These are phyloP conservation scores for Debaryomyces tyrocola DNA, from an alignment of 805 yeast genomes.

Conservation along the genomic window DNA sequence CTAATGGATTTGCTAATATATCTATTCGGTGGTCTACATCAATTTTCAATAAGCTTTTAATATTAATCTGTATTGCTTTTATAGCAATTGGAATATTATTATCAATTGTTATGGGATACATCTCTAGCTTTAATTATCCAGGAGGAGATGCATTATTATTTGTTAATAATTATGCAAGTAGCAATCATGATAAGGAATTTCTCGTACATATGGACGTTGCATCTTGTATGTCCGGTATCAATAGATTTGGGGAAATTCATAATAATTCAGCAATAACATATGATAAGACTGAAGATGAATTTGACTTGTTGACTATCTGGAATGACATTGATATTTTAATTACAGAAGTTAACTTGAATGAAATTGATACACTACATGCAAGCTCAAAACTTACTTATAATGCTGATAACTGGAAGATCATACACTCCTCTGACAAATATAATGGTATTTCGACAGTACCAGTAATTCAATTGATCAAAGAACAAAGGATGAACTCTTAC, in stretches of 20 bases:
- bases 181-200: slow-evolving; percentile 16
- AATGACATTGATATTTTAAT: slow-evolving; percentile 30
- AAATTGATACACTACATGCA: not conserved
- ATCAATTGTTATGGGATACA: slow-evolving; percentile 54
- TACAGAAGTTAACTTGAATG: slow-evolving; percentile 20
- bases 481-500: slow-evolving; percentile 5
- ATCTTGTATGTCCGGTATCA: slow-evolving; percentile 85
- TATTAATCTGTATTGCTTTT: slow-evolving; percentile 16
- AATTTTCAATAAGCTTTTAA: slow-evolving; percentile 27
- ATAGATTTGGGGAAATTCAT: slow-evolving; percentile 68
- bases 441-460: slow-evolving; percentile 18
- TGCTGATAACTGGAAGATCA: slow-evolving; percentile 19
- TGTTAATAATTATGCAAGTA: slow-evolving; percentile 44
- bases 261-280: slow-evolving; percentile 37
- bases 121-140: slow-evolving; percentile 80
- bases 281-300: slow-evolving; percentile 71
- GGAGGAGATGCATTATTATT: slow-evolving; percentile 74
- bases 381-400: slow-evolving; percentile 7
- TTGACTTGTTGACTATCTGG: slow-evolving; percentile 31
- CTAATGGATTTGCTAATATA: slow-evolving; percentile 52
- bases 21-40: slow-evolving; percentile 16
- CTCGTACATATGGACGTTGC: slow-evolving; percentile 74
- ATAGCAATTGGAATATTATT: slow-evolving; percentile 29
- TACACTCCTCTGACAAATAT: slow-evolving; percentile 22
- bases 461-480: slow-evolving; percentile 8